Evolutionary conservation across 2,329 filamentous ascomycete species (phyloP), one percentile per base, ranked within the genome.

Genomic region (Calycina herbarum): DNA sequence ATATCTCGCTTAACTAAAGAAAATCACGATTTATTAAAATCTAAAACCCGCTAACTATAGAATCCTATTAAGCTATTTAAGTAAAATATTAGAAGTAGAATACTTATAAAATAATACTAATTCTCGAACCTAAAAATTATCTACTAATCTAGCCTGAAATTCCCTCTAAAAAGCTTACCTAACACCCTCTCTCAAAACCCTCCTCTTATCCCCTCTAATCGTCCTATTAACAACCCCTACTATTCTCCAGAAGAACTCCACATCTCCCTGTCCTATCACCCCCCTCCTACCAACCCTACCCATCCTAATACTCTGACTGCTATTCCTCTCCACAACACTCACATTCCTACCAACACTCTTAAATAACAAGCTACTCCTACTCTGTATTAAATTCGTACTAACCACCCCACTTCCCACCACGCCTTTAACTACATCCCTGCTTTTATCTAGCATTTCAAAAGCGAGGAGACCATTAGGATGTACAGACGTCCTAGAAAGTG

Each of bases 381-480:
- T 83, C 67, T 87, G 83, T 57, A 73, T 80, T 1, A 86, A 89
- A 1, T 71, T 74, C 8, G 85, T 70, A 4, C 73, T 70, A 0
- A 80, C 75, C 3, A 79, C 81, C 10, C n/a, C 45, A 7, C 17
- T 20, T n/a, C 17, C n/a, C 27, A 70, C 62, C 62, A 79, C 74
- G 2, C 67, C 57, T 10, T 67, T 31, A 1, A 67, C 66, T 6
- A 70, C 58, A n/a, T 68, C 69, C 45, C 57, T 48, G 5, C 67
- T 35, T 61, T 72, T 45, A 45, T 71, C 62, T 61, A 77, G 54
- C 4, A 74, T 64, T 33, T 77, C 72, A 69, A 89, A 88, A 0
- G 82, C 83, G 69, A 89, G 84, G 5, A 89, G 76, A 1, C 85
- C 85, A 0, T 82, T 85, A 0, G 88, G 83, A 57, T 89, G 85